phyloP scores from a whole-genome alignment of 768 basidiomycete species.

The Cystofilobasidium bisporidii region DNA sequence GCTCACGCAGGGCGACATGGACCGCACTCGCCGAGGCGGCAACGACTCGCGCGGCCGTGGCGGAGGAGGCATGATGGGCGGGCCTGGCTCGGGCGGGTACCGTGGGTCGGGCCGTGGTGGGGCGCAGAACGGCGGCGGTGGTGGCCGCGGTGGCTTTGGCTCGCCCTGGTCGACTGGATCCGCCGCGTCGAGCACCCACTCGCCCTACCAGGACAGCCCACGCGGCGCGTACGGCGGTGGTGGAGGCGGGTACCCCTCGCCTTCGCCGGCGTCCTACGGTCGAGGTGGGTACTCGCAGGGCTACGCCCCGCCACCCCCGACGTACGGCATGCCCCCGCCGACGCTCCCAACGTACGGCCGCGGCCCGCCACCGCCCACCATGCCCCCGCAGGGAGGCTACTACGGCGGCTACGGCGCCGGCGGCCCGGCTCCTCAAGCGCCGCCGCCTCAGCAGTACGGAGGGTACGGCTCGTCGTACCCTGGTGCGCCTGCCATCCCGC shows the following conservation, averaged over 20 bases:
- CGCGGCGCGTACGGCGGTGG: slow-evolving; percentile 28
- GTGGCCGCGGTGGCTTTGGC: slow-evolving; percentile 8
- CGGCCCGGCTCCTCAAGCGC: slow-evolving; percentile 36
- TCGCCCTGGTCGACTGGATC: slow-evolving; percentile 16
- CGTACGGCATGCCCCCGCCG: slow-evolving; percentile 30
- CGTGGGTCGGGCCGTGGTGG: slow-evolving; percentile 16
- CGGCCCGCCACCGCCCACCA: slow-evolving; percentile 14
- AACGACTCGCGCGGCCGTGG: slow-evolving; percentile 32
- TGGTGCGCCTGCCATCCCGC: too few species aligned
- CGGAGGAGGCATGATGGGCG: slow-evolving; percentile 27
- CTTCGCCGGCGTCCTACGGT: slow-evolving; percentile 25
- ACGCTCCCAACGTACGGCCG: slow-evolving; percentile 18
- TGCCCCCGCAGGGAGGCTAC: slow-evolving; percentile 27
- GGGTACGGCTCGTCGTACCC: too few species aligned
- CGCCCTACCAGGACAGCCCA: slow-evolving; percentile 20
- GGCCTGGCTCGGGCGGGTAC: slow-evolving; percentile 19
- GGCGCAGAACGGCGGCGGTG: slow-evolving; percentile 1
- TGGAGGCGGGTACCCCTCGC: slow-evolving; percentile 18
- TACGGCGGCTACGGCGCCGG: slow-evolving; percentile 44
- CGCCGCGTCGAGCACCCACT: neutral
- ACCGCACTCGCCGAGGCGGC: slow-evolving; percentile 49
- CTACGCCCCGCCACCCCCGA: neutral
- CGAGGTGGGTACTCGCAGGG: slow-evolving; percentile 28
- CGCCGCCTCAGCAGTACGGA: neutral
- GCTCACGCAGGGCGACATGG: slow-evolving; percentile 62